Evolutionary conservation across 2,329 filamentous ascomycete species (phyloP).

Genomic region (Pseudogymnoascus sp.): DNA sequence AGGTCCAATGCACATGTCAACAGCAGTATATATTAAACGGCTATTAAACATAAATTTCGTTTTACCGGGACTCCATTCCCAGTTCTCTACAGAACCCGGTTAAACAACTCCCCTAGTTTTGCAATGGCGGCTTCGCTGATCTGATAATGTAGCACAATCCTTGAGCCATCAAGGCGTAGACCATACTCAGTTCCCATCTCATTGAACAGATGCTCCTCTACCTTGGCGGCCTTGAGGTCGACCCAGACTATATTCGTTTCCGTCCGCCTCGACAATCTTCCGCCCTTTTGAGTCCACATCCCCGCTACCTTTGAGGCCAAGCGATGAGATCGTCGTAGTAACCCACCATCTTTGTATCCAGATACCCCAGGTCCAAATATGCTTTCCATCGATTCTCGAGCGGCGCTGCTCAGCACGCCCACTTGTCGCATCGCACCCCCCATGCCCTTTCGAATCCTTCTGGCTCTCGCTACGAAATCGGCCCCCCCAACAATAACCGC

Average conservation of each 20-base stretch:
- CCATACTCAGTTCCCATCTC: constrained; percentile 49
- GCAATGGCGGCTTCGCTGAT: constrained; percentile 52
- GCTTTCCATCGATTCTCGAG: constrained; percentile 69
- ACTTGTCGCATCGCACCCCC: constrained; percentile 72
- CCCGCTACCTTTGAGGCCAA: constrained; percentile 54
- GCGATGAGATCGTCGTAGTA: constrained; percentile 51
- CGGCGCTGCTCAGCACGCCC: constrained; percentile 68
- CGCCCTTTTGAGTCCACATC: constrained; percentile 54
- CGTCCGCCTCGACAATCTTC: constrained; percentile 50
- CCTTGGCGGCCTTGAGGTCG: constrained; percentile 49
- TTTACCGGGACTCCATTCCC: neutral
- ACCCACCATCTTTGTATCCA: constrained; percentile 43
- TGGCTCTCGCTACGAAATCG: constrained; percentile 45
- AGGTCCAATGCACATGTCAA: neutral
- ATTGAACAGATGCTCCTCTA: constrained; percentile 45
- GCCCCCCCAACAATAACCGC: constrained; percentile 57
- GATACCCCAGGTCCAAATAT: constrained; percentile 45
- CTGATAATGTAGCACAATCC: constrained; percentile 65
- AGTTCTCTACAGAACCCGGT: constrained; percentile 20
- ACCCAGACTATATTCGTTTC: constrained; percentile 74
- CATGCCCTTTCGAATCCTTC: constrained; percentile 74
- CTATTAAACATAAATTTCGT: neutral
- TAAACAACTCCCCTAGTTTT: constrained; percentile 41
- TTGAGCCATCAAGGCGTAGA: constrained; percentile 46
- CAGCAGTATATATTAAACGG: too few relatives aligned